A percentile compares a stretch with the other conserved stretches of the same genome.
These are phyloP conservation scores for Mediolabrus comicus DNA, from an alignment of 108 stramenopile genomes.

Conservation along the genomic window DNA sequence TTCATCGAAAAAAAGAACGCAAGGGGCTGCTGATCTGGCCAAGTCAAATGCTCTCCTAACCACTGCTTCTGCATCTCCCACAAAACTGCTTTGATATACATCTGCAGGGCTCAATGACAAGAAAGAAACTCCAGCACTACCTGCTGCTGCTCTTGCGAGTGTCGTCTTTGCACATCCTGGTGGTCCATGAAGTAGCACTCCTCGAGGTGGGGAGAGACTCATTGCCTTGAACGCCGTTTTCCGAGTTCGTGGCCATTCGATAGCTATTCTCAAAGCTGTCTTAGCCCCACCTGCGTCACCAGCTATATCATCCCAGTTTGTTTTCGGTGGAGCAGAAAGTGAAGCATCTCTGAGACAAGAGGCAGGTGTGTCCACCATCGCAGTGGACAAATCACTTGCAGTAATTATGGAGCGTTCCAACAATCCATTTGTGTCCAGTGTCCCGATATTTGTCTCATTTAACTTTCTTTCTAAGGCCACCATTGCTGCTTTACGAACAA, in stretches of 20 bases:
- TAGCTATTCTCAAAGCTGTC: constrained; percentile 67
- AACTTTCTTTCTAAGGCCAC: constrained; percentile 28
- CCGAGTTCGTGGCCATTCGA: constrained; percentile 80
- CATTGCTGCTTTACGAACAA: constrained; percentile 59
- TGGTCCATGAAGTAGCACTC: constrained; percentile 95
- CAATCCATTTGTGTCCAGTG: not conserved
- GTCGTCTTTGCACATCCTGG: constrained; percentile 98
- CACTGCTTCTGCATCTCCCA: constrained; percentile 97
- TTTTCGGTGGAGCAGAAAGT: constrained; percentile 63
- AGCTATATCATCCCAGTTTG: constrained; percentile 80
- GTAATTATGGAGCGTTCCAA: not conserved
- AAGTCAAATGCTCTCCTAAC: constrained; percentile 90
- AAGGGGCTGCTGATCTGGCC: constrained; percentile 93
- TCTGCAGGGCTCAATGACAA: constrained; percentile 93
- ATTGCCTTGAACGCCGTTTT: constrained; percentile 51
- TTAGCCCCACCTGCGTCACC: constrained; percentile 86
- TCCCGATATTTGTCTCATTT: not conserved
- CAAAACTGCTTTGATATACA: constrained; percentile 92
- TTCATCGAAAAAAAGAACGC: constrained; percentile 98
- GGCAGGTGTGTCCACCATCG: constrained; percentile 48
- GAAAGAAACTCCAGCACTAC: constrained; percentile 90
- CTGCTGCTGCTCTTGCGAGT: constrained; percentile 94
- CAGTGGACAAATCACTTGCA: constrained; percentile 15
- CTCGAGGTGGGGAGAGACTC: constrained; percentile 66
- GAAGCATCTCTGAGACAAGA: constrained; percentile 76